These are phyloP conservation scores for Pisolithus orientalis DNA, from an alignment of 768 basidiomycete species.

Conservation along the genomic window DNA sequence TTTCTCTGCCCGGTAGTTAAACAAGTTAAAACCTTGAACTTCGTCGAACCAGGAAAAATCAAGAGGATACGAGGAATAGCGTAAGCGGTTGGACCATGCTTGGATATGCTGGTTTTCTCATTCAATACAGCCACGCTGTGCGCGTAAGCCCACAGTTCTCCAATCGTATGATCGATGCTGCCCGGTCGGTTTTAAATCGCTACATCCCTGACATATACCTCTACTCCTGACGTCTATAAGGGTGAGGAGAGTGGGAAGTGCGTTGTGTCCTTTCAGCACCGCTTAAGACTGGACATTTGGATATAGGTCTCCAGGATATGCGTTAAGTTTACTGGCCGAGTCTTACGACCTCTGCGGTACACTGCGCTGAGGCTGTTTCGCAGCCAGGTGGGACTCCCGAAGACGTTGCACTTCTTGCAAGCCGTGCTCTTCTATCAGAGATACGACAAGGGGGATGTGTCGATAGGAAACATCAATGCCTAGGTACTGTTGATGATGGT, in stretches of 20 bases:
- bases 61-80: conserved; percentile 94
- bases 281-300: neutral
- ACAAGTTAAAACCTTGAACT: conserved; percentile 88
- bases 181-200: conserved; percentile 87
- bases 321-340: conserved; percentile 83
- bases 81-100: conserved; percentile 41
- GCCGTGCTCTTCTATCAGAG: conserved; percentile 73
- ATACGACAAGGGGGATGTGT: conserved; percentile 83
- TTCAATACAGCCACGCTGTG: conserved; percentile 71
- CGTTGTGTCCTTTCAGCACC: conserved; percentile 24
- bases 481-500: conserved; percentile 89
- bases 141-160: conserved; percentile 97
- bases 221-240: conserved; percentile 97
- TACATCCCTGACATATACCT: conserved; percentile 98
- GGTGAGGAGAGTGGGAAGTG: conserved; percentile 97
- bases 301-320: conserved; percentile 90
- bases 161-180: conserved; percentile 94
- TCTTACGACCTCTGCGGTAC: conserved; percentile 83
- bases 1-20: conserved; percentile 92
- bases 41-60: conserved; percentile 85
- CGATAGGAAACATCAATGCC: conserved; percentile 80
- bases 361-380: conserved; percentile 84
- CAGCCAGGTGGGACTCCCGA: conserved; percentile 83
- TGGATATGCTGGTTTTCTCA: neutral
- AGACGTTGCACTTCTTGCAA: conserved; percentile 81